Percentiles rank a stretch among this genome's conserved stretches.
These are phyloP conservation scores for Tephrocybe sp. DNA, from an alignment of 768 basidiomycete genomes.

Conservation along the genomic window DNA sequence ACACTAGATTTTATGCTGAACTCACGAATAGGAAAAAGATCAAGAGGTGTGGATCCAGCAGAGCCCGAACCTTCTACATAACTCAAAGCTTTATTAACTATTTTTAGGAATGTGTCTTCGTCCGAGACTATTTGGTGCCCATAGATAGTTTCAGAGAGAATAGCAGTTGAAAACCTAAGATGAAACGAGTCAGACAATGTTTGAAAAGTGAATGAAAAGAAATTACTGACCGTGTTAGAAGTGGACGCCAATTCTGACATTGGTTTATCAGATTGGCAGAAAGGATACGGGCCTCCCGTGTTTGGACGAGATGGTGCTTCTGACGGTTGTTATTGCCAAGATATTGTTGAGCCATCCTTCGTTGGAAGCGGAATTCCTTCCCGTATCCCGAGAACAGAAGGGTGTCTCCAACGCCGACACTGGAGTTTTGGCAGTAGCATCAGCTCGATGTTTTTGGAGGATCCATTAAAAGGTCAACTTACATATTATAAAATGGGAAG, in stretches of 20 bases:
- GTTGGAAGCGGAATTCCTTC: constrained; percentile 22
- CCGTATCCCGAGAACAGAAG: constrained; percentile 21
- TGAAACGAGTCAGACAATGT: too few relatives aligned
- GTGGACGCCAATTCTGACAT: constrained; percentile 17
- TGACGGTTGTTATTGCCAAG: constrained; percentile 21
- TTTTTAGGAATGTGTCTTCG: constrained; percentile 23
- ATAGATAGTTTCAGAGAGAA: constrained; percentile 21
- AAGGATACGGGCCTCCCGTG: constrained; percentile 31
- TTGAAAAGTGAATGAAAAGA: not conserved
- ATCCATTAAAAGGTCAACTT: too few relatives aligned
- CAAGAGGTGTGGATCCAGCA: too few relatives aligned
- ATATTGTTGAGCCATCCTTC: constrained; percentile 19
- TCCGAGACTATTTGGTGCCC: constrained; percentile 23
- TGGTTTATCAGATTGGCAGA: constrained; percentile 25
- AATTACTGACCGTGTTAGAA: constrained; percentile 1
- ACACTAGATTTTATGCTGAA: too few relatives aligned
- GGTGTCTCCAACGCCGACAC: too few relatives aligned
- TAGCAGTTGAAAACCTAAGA: constrained; percentile 21
- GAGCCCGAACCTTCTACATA: too few relatives aligned
- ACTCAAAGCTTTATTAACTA: constrained; percentile 16
- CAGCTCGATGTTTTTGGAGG: too few relatives aligned
- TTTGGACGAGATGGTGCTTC: constrained; percentile 25
- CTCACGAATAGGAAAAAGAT: too few relatives aligned
- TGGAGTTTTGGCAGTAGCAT: too few relatives aligned
- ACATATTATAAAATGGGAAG: too few relatives aligned